Percentiles rank a stretch among this genome's conserved stretches.
phyloP scores from a whole-genome alignment of 1,284 basidiomycete species.

The Moniliophthora roreri region DNA sequence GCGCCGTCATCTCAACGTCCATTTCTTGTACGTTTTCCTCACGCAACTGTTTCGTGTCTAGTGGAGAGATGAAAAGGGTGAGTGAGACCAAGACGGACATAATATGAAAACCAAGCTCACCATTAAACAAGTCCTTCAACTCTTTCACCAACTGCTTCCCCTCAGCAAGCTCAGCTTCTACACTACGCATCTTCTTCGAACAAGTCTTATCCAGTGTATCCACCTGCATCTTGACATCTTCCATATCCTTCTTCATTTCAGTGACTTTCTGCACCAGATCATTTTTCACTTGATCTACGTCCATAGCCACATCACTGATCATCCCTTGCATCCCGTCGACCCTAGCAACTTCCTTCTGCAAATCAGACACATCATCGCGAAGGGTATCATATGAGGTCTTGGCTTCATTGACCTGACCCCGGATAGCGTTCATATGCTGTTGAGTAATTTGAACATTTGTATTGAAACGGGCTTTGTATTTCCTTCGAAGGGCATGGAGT shows the following conservation, averaged over 20 bases:
- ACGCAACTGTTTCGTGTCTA: conserved; percentile 33
- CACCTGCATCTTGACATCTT: neutral
- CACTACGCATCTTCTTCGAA: no score
- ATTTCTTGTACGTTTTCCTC: conserved; percentile 31
- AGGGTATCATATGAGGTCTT: no score
- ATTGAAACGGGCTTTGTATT: no score
- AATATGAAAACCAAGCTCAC: neutral
- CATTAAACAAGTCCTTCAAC: neutral
- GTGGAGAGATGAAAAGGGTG: neutral
- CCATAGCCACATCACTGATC: neutral
- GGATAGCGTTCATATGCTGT: no score
- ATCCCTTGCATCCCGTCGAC: neutral
- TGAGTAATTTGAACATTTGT: no score
- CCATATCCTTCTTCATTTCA: neutral
- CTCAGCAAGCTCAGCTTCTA: neutral
- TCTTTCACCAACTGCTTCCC: neutral
- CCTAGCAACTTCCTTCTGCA: no score
- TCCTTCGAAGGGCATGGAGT: no score
- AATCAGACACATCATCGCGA: no score
- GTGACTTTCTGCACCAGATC: neutral
- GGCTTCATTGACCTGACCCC: no score
- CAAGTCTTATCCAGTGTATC: neutral
- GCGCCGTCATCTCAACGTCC: conserved; percentile 31
- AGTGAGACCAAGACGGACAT: neutral
- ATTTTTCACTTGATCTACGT: neutral